These are phyloP conservation scores for Exidia glandulosa DNA, from an alignment of 768 basidiomycete species.

Conservation along the genomic window DNA sequence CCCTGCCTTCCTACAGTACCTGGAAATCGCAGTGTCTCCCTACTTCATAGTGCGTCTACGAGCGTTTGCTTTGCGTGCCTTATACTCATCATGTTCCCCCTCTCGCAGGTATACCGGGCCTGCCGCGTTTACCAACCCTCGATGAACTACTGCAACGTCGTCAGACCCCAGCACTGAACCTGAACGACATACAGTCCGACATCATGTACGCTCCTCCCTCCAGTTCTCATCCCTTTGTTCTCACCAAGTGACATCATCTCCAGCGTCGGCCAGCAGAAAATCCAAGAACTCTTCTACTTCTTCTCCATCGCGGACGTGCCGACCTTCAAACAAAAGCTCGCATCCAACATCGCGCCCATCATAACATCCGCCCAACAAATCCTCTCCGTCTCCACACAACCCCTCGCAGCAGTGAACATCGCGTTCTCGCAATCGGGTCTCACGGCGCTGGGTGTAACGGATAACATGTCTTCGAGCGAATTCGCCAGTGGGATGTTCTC, in stretches of 20 bases:
- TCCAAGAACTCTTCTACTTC: conserved; percentile 39
- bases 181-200: conserved; percentile 9
- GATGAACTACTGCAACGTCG: no score
- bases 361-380: conserved; percentile 23
- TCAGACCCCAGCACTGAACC: conserved; percentile 4
- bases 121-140: no score
- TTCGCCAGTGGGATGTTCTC: no score
- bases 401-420: conserved; percentile 38
- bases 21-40: no score
- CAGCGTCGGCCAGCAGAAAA: conserved; percentile 47
- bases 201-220: conserved; percentile 6
- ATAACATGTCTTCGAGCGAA: no score
- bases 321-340: conserved; percentile 29
- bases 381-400: conserved; percentile 14
- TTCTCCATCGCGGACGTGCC: conserved; percentile 36
- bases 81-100: no score
- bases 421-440: conserved; percentile 45
- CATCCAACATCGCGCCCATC: conserved; percentile 31
- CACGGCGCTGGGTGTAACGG: conserved; percentile 24
- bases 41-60: no score
- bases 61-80: no score
- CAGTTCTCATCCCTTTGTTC: not conserved
- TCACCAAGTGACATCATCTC: conserved; percentile 10
- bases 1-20: no score
- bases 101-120: no score